A percentile compares a stretch with the other conserved stretches of the same genome.
These are phyloP conservation scores for Sporisorium exsertum DNA, from an alignment of 1,284 basidiomycete species.

Conservation along the genomic window DNA sequence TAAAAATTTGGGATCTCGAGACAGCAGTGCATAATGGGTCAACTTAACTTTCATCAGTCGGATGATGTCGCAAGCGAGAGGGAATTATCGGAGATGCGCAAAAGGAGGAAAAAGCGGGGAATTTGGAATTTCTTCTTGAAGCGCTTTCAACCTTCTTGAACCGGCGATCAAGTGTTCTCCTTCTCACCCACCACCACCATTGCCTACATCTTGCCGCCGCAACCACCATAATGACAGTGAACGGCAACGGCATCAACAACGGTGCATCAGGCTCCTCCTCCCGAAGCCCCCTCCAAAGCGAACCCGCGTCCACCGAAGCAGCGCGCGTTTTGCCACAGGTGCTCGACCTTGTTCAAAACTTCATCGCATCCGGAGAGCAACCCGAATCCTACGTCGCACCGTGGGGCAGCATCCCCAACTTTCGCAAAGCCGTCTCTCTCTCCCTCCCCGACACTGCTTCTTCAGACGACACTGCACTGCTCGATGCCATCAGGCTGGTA, in stretches of 20 bases:
- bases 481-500: constrained; percentile 46
- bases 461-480: constrained; percentile 29
- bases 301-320: constrained; percentile 44
- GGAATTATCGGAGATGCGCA: background rate
- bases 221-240: constrained; percentile 12
- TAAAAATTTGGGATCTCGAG: no score
- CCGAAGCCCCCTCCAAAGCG: constrained; percentile 41
- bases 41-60: no score
- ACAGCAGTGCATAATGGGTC: no score
- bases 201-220: no score
- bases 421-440: constrained; percentile 36
- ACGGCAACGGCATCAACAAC: background rate
- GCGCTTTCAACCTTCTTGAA: background rate
- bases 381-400: constrained; percentile 37
- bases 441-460: constrained; percentile 30
- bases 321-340: constrained; percentile 40
- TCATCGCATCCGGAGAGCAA: constrained; percentile 43
- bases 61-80: no score
- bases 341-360: constrained; percentile 38
- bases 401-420: constrained; percentile 41
- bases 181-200: background rate
- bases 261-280: constrained; percentile 12
- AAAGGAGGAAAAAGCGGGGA: background rate
- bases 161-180: background rate
- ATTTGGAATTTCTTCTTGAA: background rate